Evolutionary conservation across 202 grass and related monocot genomes (phyloP).

Genomic region (Setaria viridis): DNA sequence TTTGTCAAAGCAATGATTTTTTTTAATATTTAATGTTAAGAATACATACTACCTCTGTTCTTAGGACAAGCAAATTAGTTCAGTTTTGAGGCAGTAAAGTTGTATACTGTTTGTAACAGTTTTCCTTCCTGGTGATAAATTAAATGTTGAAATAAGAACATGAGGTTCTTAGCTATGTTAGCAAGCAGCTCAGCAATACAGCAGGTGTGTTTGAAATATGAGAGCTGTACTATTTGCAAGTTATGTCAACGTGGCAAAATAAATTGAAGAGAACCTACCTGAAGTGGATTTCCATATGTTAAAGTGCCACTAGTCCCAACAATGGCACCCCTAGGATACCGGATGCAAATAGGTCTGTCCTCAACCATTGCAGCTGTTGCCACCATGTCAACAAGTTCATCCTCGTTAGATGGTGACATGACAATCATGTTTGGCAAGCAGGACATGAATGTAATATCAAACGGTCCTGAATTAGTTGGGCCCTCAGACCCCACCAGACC

Average conservation of each 20-base stretch:
- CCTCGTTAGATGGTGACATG: constrained; percentile 76
- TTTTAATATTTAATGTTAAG: constrained; percentile 12
- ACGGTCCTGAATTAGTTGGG: constrained; percentile 64
- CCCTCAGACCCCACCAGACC: constrained; percentile 70
- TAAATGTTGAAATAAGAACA: constrained; percentile 9
- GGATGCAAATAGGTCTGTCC: constrained; percentile 71
- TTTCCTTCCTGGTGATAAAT: constrained; percentile 22
- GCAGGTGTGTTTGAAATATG: not conserved
- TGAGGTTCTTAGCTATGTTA: not conserved
- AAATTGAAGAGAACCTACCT: constrained; percentile 52
- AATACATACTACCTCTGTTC: not conserved
- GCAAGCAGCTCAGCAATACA: not conserved
- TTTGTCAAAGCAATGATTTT: not conserved
- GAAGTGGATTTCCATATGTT: constrained; percentile 54
- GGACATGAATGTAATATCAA: constrained; percentile 80
- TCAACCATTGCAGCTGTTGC: constrained; percentile 62
- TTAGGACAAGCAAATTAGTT: too few species aligned
- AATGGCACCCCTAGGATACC: constrained; percentile 61
- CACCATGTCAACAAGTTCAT: constrained; percentile 79
- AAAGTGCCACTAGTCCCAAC: constrained; percentile 46
- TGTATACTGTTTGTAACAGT: not conserved
- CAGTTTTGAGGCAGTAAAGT: not conserved
- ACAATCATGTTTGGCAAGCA: constrained; percentile 87
- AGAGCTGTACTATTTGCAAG: not conserved
- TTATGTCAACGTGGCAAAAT: constrained; percentile 10